Evolutionary conservation across 176 grass and related monocot genomes (phyloP).

Genomic region (Carex cristatella): DNA sequence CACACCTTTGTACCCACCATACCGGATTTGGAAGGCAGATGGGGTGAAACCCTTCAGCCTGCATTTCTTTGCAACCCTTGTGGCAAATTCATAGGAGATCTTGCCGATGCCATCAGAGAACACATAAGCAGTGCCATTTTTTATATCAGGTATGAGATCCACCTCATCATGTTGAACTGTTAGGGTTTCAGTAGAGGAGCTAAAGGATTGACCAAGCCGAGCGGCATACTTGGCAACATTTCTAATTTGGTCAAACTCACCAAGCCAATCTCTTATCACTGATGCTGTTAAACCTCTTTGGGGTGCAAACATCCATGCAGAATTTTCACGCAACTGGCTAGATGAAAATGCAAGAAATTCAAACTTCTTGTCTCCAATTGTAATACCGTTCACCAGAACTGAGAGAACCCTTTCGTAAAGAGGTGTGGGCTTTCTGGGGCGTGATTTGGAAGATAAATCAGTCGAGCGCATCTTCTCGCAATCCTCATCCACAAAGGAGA

Average conservation of each 20-base stretch:
- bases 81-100: conserved; percentile 72
- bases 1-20: conserved; percentile 86
- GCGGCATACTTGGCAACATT: conserved; percentile 97
- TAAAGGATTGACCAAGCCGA: conserved; percentile 84
- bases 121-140: conserved; percentile 37
- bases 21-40: conserved; percentile 91
- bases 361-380: conserved; percentile 68
- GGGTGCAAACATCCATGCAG: conserved; percentile 94
- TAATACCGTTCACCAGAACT: conserved; percentile 63
- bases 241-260: conserved; percentile 56
- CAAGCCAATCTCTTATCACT: conserved; percentile 78
- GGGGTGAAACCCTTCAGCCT: conserved; percentile 52
- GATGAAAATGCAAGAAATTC: conserved; percentile 97
- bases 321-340: conserved; percentile 88
- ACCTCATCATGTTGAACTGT: conserved; percentile 42
- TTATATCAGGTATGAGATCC: conserved; percentile 60
- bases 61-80: conserved; percentile 60
- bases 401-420: conserved; percentile 63
- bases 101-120: conserved; percentile 96
- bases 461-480: conserved; percentile 58
- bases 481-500: conserved; percentile 93
- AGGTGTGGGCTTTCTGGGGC: conserved; percentile 38
- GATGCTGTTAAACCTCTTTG: conserved; percentile 36
- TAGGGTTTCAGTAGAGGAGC: conserved; percentile 79
- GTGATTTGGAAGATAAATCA: conserved; percentile 58